Evolutionary conservation across 164 flowering plant genomes (phyloP), one percentile per base, ranked within the genome.

Genomic region (Aristolochia fimbriata): DNA sequence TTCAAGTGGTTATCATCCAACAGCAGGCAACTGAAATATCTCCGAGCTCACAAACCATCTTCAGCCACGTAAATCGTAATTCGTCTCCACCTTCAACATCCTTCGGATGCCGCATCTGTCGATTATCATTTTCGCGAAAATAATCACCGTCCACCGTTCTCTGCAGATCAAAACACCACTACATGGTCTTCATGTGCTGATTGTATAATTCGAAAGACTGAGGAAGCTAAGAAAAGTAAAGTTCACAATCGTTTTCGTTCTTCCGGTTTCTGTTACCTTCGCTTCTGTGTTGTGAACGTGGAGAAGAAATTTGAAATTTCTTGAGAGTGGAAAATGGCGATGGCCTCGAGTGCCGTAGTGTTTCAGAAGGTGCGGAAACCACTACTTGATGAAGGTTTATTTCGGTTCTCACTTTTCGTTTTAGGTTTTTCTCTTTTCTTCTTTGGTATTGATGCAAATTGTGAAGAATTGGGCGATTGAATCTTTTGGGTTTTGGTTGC

Each of bases 301-400:
- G 52, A 0, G 8, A 49, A 20, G 52, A 49, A 49, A 49, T 20
- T 17, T 49, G 52, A 17, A 17, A 20, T 6, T 17, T 15, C 9
- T 49, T 49, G 52, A 49, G 52, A 49, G 52, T 49, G 52, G 52
- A 59, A 51, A 59, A 46, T 31, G 23, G 53, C 53, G 21, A 47
- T 25, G 62, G 53, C 62, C 24, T 45, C 62, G 11, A 59, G 16
- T 22, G 25, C 43, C 19, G 41, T 24, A 9, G n/a, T 37, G 48
- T 59, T 59, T 59, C 52, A 27, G 31, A 59, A 47, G 62, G 62
- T 59, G 25, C 30, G 16, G 33, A 16, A 19, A 47, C 21, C 45
- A 17, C 22, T 49, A 3, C 52, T 20, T 45, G 49, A 27, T 47
- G 43, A 37, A 37, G 43, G 43, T 37, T 37, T 37, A 37, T 11